Base-by-base conservation (phyloP, 2,329 filamentous ascomycete genomes). In the Hypocreales sp. region DNA sequence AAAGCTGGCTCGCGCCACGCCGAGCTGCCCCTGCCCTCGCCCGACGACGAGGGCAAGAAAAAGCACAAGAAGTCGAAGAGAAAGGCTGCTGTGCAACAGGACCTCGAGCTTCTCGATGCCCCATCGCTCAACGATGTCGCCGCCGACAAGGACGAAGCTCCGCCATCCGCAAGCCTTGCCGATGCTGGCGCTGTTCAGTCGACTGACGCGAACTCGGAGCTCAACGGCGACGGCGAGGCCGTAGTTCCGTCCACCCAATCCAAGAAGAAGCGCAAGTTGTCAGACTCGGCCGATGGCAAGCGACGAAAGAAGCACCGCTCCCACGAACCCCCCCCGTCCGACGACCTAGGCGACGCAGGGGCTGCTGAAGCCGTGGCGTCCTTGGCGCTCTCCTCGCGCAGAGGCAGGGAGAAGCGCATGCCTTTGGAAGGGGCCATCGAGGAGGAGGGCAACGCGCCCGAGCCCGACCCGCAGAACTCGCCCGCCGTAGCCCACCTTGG, bases 181-280 rank as follows among this genome's bases (percentile, higher is more conserved):
- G 13, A 8, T 6, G 22, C 8, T 13, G 22, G 13, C n/a, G 6
- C 10, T n/a, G 7, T 24, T 12, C 14, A 2, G 20, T 27, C 20
- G 32, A 32, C 15, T 11, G 39, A 32, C 20, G 21, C 30, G 16
- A 15, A 26, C 3, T 26, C 7, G 18, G 29, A 28, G 27, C 25
- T 14, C 25, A 31, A 17, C 12, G 31, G 20, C 27, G 22, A 15
- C 20, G 40, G 45, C 8, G 41, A 40, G 15, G 28, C 27, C 4
- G 27, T 29, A 3, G 25, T 35, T 16, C 30, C 39, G 21, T 36
- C 40, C 15, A 31, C 38, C 4, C 41, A 45, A 12, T 28, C 39
- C 11, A 53, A 46, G 31, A 45, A 47, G 35, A 53, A 53, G 33
- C 47, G 50, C 36, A 51, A 45, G 30, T 30, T 40, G 1, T 42